A percentile compares a stretch with the other conserved stretches of the same genome.
phyloP scores from a whole-genome alignment of 306 rosid genomes.

The Gillenia trifoliata region DNA sequence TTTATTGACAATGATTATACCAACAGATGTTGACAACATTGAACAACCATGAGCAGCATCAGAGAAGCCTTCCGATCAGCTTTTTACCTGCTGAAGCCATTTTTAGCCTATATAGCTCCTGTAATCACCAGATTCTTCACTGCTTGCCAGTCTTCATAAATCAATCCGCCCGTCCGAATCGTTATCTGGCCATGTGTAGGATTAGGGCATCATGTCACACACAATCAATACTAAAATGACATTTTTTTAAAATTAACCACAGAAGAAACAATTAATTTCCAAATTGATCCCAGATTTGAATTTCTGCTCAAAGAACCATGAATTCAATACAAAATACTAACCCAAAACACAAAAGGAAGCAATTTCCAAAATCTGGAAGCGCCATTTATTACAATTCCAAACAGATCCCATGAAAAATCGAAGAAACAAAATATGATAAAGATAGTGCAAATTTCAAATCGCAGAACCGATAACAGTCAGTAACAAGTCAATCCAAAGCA shows the following conservation, averaged over 20 bases:
- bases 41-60: slow-evolving; percentile 82
- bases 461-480: not conserved
- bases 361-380: not conserved
- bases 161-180: not conserved
- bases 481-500: not conserved
- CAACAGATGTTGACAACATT: slow-evolving; percentile 73
- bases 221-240: not conserved
- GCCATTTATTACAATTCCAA: not conserved
- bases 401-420: slow-evolving; percentile 3
- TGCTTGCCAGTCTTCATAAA: not conserved
- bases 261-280: not conserved
- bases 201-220: not conserved
- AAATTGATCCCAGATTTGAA: slow-evolving; percentile 6
- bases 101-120: slow-evolving; percentile 19
- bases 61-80: slow-evolving; percentile 47
- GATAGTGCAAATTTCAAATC: not conserved
- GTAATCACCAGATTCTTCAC: slow-evolving; percentile 11
- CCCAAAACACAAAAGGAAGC: not conserved
- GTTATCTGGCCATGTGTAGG: not conserved
- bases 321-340: not conserved
- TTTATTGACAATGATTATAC: slow-evolving; percentile 70
- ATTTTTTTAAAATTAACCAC: not conserved
- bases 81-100: slow-evolving; percentile 54
- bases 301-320: not conserved
- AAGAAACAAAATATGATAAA: not conserved